Base-by-base conservation (phyloP, 345 rosid genomes). In the Populus nigra region DNA sequence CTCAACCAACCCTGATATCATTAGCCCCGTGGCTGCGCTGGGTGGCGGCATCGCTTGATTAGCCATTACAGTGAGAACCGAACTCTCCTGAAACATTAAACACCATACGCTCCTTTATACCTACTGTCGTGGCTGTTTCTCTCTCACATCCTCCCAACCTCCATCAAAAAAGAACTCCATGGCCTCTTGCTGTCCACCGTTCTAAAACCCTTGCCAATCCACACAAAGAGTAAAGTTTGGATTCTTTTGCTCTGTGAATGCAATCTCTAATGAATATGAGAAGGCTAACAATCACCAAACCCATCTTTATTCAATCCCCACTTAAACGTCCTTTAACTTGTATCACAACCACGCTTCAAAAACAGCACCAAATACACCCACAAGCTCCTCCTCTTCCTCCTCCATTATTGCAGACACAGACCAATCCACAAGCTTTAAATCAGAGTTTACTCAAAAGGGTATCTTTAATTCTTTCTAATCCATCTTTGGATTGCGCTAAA, bases 191-290 rank as follows among this genome's bases (percentile, higher is more conserved):
- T 8, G 17, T 65, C 5, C 70, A 22, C 77, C 53, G 1, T 65
- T n/a, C 27, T 9, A 18, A 53, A 53, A 20, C 31, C 69, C 27
- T 27, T 68, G 22, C n/a, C 69, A 7, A 16, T 10, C 4, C 59
- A 4, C 20, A 47, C 53, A 47, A 47, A 38, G 7, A 39, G 11
- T 7, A 17, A 15, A 5, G 22, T 18, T 41, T 5, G 13, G 3
- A 3, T 62, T 20, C 15, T 3, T 18, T 62, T 53, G 25, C 10
- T 41, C 41, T 11, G n/a, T 69, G 15, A 25, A 63, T 36, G 31
- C 43, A 53, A 8, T n/a, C 69, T 29, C 74, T 49, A 7, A 93
- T 93, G 97, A 90, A 89, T 86, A 85, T 87, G 87, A 86, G 87
- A 80, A 85, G 85, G 78, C 81, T 87, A 47, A 47, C 88, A 13